Evolutionary conservation across 805 yeast species (phyloP), one percentile per base, ranked within the genome.

Genomic region (Sugiyamaella americana): DNA sequence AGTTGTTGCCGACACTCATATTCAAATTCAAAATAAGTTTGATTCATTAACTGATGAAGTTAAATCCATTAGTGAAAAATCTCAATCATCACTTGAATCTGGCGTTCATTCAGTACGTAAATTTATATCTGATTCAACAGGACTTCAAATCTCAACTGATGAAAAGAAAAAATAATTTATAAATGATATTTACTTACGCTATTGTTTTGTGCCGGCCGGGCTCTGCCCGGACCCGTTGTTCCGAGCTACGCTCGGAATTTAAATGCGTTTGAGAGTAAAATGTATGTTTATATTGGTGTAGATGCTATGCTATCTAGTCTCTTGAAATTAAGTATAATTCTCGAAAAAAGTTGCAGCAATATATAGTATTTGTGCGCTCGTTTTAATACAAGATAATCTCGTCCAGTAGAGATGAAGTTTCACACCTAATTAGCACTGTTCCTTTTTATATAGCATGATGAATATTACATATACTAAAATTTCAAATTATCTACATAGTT

Each of bases 1-100:
- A 3, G 71, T 69, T 35, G 61, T 87, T 30, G 87, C 89, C 11
- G 62, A 72, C 39, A 75, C 75, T 46, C 95, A 87, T 60, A 72
- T 74, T 32, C 58, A 62, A 37, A 68, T 80, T 13, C 68, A 70
- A 32, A 62, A 66, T 34, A 67, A 69, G 40, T 74, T 84, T 4
- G 74, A 64, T 16, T 67, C 64, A 3, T 57, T 80, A 21, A 71
- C 70, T 11, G 59, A 63, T 19, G 66, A 68, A 41, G 68, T 80
- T 8, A 78, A 73, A 49, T 57, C 67, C 29, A 63, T 75, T 3
- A 64, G 74, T 3, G 64, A 59, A 37, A 57, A 66, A 16, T 65
- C 79, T 46, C 59, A 59, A 24, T 34, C 51, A 63, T 67, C 54
- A 55, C 64, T 78, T 38, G 64, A 68, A 45, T 56, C 59, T 22